Base-by-base conservation (phyloP, 495 filamentous ascomycete genomes). In the Annulohypoxylon maeteangense region DNA sequence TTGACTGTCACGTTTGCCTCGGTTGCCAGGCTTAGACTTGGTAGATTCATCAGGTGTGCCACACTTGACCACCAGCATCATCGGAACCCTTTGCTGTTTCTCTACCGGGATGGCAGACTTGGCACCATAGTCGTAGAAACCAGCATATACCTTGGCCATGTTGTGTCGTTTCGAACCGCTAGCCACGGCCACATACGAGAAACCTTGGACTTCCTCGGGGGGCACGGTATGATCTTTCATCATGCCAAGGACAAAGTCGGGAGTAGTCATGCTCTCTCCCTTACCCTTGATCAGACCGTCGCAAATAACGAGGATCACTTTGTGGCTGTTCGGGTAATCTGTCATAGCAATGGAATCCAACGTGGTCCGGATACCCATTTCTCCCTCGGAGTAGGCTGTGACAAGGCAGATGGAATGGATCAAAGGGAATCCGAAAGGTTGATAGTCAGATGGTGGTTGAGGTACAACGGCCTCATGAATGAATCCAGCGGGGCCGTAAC, bases 261-360 rank as follows among this genome's bases (percentile, higher is more conserved):
- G 96, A 1, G 96, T 99, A 3, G 93, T 90, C 67, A 90, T 82
- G 2, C 87, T 84, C 80, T 99, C 96, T 27, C 96, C 96, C 70
- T 95, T 89, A 63, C 96, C 96, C 80, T 98, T 97, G 86, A 99
- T 97, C 74, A 98, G 88, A 77, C 96, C 96, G 77, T 99, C 96
- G 82, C 96, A 98, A 69, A 99, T 91, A 66, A 98, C 93, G 42
- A 99, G 83, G 72, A 99, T 93, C 16, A 92, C 88, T 79, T 98
- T 99, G 84, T 99, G 96, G 79, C 94, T 97, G 85, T 98, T 98
- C 6, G 96, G 96, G 71, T 98, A 99, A 76, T 99, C 96, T 7
- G 96, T 99, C 83, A 92, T 95, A 27, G 94, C 95, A 78, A 99
- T 90, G 0, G 96, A 98, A 80, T 99, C 94, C 18, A 99, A 80